phyloP scores from a whole-genome alignment of 305 asterid genomes.

The Stenogyne calaminthoides region DNA sequence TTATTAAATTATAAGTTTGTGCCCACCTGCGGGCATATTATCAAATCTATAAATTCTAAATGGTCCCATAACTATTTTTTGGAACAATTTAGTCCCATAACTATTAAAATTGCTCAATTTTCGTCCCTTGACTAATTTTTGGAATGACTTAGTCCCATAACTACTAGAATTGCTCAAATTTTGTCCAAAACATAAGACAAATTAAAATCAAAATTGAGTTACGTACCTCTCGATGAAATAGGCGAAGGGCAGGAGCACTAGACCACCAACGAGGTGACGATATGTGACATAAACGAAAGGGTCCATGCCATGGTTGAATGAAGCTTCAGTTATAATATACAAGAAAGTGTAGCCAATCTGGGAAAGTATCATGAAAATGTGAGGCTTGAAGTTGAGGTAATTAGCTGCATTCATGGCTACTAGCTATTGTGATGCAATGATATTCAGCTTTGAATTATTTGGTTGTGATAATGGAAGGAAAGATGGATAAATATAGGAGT shows the following conservation, averaged over 20 bases:
- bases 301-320: conserved; percentile 76
- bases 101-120: no score
- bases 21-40: no score
- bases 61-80: no score
- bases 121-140: no score
- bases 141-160: no score
- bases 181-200: no score
- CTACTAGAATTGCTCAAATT: no score
- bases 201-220: no score
- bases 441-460: not conserved
- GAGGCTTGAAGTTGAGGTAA: conserved; percentile 55
- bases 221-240: conserved; percentile 72
- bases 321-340: conserved; percentile 39
- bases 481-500: conserved; percentile 25
- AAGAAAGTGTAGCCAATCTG: conserved; percentile 33
- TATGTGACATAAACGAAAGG: conserved; percentile 72
- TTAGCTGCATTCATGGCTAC: conserved; percentile 27
- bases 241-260: conserved; percentile 63
- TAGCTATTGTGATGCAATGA: not conserved
- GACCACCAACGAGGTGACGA: conserved; percentile 54
- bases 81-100: no score
- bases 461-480: not conserved
- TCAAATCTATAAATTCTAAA: no score
- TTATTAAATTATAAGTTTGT: no score
- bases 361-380: conserved; percentile 60